A percentile compares a stretch with the other conserved stretches of the same genome.
phyloP scores from a whole-genome alignment of 2,329 filamentous ascomycete genomes.

The Phyllosticta citribraziliensis region DNA sequence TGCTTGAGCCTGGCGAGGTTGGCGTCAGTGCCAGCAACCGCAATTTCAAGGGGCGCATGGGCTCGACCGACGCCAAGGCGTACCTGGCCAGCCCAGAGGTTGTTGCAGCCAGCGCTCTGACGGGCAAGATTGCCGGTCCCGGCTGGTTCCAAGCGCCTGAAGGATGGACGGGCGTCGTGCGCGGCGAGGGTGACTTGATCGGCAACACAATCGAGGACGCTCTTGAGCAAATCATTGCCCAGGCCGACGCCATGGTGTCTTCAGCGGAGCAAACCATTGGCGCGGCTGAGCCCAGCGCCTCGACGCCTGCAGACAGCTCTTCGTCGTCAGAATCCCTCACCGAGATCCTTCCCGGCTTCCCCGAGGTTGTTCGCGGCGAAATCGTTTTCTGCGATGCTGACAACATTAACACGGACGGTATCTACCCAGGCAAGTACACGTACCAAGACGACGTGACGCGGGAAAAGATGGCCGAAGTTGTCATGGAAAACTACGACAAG shows the following conservation, averaged over 20 bases:
- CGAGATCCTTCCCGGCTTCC: slow-evolving; percentile 76
- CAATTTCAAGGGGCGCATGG: slow-evolving; percentile 91
- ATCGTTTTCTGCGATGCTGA: slow-evolving; percentile 80
- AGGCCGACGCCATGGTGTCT: slow-evolving; percentile 56
- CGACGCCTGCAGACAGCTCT: slow-evolving; percentile 23
- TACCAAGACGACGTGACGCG: slow-evolving; percentile 75
- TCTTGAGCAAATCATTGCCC: slow-evolving; percentile 58
- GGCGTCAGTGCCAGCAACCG: slow-evolving; percentile 77
- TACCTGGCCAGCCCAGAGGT: slow-evolving; percentile 86
- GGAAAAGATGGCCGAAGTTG: slow-evolving; percentile 77
- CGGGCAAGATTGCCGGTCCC: slow-evolving; percentile 63
- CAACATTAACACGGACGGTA: slow-evolving; percentile 85
- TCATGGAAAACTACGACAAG: slow-evolving; percentile 89
- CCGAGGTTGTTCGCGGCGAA: slow-evolving; percentile 70
- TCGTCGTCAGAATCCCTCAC: slow-evolving; percentile 39
- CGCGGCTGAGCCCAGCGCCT: slow-evolving; percentile 20
- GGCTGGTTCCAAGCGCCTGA: slow-evolving; percentile 68
- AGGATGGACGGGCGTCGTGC: slow-evolving; percentile 55
- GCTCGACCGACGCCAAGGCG: slow-evolving; percentile 65
- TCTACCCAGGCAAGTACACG: slow-evolving; percentile 86
- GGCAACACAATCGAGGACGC: slow-evolving; percentile 56
- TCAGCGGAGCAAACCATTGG: slow-evolving; percentile 41
- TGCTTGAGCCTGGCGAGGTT: slow-evolving; percentile 76
- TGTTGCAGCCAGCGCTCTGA: slow-evolving; percentile 78
- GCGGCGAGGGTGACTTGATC: slow-evolving; percentile 63